A percentile compares a stretch with the other conserved stretches of the same genome.
These are phyloP conservation scores for Termitomyces heimii DNA, from an alignment of 768 basidiomycete species.

Conservation along the genomic window DNA sequence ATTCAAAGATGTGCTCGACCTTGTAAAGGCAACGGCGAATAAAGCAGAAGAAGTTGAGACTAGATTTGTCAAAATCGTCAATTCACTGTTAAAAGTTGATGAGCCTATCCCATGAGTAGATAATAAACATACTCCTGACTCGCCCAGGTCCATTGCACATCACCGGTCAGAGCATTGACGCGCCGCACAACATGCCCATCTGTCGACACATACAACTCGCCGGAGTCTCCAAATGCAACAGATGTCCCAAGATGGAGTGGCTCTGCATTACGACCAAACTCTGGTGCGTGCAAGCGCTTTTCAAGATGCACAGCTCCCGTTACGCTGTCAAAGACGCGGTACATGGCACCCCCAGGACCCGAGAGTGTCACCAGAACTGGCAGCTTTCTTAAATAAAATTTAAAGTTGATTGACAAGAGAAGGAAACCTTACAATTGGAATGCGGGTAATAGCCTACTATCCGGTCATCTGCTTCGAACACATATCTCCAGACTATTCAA, in stretches of 20 bases:
- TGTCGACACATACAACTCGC: constrained; percentile 45
- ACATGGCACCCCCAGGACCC: constrained; percentile 61
- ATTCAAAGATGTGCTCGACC: constrained; percentile 49
- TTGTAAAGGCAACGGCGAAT: constrained; percentile 51
- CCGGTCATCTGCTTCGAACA: constrained; percentile 64
- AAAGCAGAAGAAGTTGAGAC: constrained; percentile 45
- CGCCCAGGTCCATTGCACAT: constrained; percentile 64
- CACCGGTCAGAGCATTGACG: constrained; percentile 46
- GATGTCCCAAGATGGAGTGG: constrained; percentile 52
- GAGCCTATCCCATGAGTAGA: background rate
- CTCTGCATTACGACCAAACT: constrained; percentile 38
- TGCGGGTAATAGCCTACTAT: constrained; percentile 59
- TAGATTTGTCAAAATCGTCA: constrained; percentile 60
- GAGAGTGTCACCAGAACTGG: constrained; percentile 71
- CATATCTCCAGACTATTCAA: constrained; percentile 64
- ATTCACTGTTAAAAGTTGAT: constrained; percentile 37
- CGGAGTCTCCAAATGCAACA: constrained; percentile 28
- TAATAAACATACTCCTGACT: constrained; percentile 53
- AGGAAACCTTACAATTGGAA: constrained; percentile 41
- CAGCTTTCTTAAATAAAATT: background rate
- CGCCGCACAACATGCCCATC: constrained; percentile 55
- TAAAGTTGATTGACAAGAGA: background rate
- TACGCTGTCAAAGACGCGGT: constrained; percentile 60
- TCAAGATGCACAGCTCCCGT: constrained; percentile 62
- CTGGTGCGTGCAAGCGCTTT: constrained; percentile 45